Evolutionary conservation across 768 basidiomycete genomes (phyloP).

Genomic region (Trametes sanguinea): DNA sequence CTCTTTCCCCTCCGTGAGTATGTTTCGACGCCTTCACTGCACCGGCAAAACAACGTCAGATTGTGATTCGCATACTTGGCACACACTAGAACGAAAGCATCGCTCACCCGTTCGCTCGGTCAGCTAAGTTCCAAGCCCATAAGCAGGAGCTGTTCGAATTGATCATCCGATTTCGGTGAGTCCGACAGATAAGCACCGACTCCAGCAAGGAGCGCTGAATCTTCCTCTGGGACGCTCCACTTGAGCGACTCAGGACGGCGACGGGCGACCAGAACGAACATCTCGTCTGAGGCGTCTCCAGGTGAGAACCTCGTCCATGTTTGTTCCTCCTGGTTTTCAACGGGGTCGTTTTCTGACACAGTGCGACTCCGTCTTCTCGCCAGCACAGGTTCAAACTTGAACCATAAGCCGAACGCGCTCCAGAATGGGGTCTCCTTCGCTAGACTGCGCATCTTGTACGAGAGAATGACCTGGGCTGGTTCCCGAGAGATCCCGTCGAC

Average conservation of each 20-base stretch:
- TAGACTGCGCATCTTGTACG: constrained; percentile 77
- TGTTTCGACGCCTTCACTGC: too few species aligned
- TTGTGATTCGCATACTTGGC: too few species aligned
- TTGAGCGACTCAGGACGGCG: constrained; percentile 58
- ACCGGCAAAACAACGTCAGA: too few species aligned
- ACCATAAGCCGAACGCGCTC: constrained; percentile 81
- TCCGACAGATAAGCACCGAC: constrained; percentile 50
- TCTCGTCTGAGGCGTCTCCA: constrained; percentile 28
- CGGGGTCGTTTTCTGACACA: not conserved
- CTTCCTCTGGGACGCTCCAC: constrained; percentile 55
- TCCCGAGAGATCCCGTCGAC: not conserved
- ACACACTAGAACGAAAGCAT: too few species aligned
- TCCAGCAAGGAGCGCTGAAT: constrained; percentile 59
- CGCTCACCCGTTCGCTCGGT: not conserved
- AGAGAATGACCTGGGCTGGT: constrained; percentile 54
- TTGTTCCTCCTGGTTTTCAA: constrained; percentile 1
- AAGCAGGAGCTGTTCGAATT: constrained; percentile 67
- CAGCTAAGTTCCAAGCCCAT: constrained; percentile 34
- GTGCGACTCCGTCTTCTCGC: constrained; percentile 5
- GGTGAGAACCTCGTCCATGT: constrained; percentile 29
- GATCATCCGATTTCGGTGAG: constrained; percentile 58
- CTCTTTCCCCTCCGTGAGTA: too few species aligned
- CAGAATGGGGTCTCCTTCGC: constrained; percentile 76
- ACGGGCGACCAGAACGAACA: constrained; percentile 63
- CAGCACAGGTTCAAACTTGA: constrained; percentile 57